These are phyloP conservation scores for Hanseniaspora nectarophila DNA, from an alignment of 805 yeast genomes.

Conservation along the genomic window DNA sequence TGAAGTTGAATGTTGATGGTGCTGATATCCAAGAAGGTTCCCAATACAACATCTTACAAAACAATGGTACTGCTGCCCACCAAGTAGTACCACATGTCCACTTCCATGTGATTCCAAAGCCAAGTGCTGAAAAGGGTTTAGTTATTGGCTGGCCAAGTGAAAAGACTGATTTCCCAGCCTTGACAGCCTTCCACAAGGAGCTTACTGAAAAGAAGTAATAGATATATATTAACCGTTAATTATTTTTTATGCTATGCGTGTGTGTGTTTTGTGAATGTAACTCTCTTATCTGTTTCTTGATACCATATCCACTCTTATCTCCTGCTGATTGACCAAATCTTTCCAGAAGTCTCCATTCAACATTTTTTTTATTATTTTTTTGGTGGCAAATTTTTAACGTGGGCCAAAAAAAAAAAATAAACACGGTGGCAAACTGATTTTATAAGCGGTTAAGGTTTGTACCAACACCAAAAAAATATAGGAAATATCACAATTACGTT, in stretches of 20 bases:
- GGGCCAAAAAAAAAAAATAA: not conserved
- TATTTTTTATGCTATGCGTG: no score
- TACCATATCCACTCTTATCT: no score
- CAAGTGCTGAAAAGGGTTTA: conserved; percentile 58
- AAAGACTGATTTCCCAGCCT: conserved; percentile 59
- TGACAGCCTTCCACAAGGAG: conserved; percentile 55
- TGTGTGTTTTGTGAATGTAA: not conserved
- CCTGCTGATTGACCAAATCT: not conserved
- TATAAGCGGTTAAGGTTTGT: no score
- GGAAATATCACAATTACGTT: no score
- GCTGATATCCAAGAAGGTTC: conserved; percentile 47
- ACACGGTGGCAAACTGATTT: not conserved
- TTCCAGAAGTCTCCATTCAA: not conserved
- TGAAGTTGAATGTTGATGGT: conserved; percentile 52
- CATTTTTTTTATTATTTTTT: not conserved
- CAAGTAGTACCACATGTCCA: conserved; percentile 94
- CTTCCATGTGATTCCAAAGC: conserved; percentile 90
- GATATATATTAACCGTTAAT: not conserved
- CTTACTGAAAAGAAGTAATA: conserved; percentile 34
- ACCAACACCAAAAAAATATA: not conserved
- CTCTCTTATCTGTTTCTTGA: not conserved
- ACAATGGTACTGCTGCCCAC: conserved; percentile 90
- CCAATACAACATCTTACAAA: conserved; percentile 83
- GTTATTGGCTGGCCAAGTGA: conserved; percentile 92
- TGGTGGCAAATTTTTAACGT: not conserved